Evolutionary conservation across 1,139 yeast genomes (phyloP), one percentile per base, ranked within the genome.

Genomic region (Lodderomyces pseudojiufengensis): DNA sequence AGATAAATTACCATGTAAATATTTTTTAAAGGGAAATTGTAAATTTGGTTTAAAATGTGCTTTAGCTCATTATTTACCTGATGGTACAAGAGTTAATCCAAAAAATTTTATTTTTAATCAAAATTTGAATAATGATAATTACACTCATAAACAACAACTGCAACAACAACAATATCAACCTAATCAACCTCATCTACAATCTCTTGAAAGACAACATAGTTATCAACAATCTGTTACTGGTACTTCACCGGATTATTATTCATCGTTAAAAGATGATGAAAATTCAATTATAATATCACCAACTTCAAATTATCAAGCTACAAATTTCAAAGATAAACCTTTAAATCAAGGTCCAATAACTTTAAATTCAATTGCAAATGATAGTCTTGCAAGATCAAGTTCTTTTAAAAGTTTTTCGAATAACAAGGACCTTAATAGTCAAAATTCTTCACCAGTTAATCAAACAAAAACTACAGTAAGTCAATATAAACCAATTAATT

Each of bases 31-130:
- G 63, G 97, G 97, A 9, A 87, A 87, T 55, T 90, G 97, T 60
- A 88, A 87, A 59, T 90, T 90, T 61, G 97, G 97, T 3, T 65
- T 78, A 38, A 88, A 86, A 54, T 90, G 97, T 65, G 97, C 96
- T 2, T 75, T 90, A 55, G 95, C 95, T 14, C 97, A 90, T 61
- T 75, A 84, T 42, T 61, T 85, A 29, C 94, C 95, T 1, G 95
- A 88, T 53, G 97, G 96, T 1, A 76, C 88, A n/a, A 64, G 86
- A 32, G 82, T 84, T 18, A 84, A 83, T 49, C 73, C 78, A 9
- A 77, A 70, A 29, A 31, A 25, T 27, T 31, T 38, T n/a, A 25
- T 42, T n/a, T 27, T 27, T 27, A 37, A 33, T 38, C 22, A 27
- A 12, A 40, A 26, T 31, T 27, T 32, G 18, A 39, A 24, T 26